phyloP scores from a whole-genome alignment of 208 protist genomes.

The Endotrypanum monterogeii region DNA sequence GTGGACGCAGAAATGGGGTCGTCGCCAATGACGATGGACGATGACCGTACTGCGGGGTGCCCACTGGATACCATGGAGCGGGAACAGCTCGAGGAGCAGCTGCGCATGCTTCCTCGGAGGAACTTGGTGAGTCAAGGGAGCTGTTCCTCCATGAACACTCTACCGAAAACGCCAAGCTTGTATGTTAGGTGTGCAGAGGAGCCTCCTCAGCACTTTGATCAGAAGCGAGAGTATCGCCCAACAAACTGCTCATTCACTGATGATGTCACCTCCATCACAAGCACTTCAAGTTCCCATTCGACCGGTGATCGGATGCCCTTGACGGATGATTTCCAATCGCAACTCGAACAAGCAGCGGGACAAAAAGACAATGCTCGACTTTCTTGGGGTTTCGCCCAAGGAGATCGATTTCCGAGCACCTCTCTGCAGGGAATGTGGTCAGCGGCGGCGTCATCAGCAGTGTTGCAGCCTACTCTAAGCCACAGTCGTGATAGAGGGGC shows the following conservation, averaged over 20 bases:
- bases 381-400: background rate
- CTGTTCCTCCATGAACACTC: constrained; percentile 1
- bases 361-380: background rate
- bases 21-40: constrained; percentile 15
- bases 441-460: background rate
- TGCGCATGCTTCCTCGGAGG: constrained; percentile 41
- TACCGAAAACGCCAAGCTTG: background rate
- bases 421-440: background rate
- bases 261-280: too few species aligned
- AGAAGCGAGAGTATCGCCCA: background rate
- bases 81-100: constrained; percentile 52
- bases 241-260: too few species aligned
- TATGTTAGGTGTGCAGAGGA: background rate
- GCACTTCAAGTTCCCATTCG: too few species aligned
- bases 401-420: too few species aligned
- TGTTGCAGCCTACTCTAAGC: background rate
- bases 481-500: too few species aligned
- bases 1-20: background rate
- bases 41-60: background rate
- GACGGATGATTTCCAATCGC: background rate
- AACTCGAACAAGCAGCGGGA: too few species aligned
- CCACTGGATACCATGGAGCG: constrained; percentile 52
- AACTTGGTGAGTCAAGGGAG: constrained; percentile 17
- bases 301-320: background rate
- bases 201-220: background rate